Percentiles rank a stretch among this genome's conserved stretches.
These are phyloP conservation scores for Astragalus membranaceus DNA, from an alignment of 306 rosid species.

Conservation along the genomic window DNA sequence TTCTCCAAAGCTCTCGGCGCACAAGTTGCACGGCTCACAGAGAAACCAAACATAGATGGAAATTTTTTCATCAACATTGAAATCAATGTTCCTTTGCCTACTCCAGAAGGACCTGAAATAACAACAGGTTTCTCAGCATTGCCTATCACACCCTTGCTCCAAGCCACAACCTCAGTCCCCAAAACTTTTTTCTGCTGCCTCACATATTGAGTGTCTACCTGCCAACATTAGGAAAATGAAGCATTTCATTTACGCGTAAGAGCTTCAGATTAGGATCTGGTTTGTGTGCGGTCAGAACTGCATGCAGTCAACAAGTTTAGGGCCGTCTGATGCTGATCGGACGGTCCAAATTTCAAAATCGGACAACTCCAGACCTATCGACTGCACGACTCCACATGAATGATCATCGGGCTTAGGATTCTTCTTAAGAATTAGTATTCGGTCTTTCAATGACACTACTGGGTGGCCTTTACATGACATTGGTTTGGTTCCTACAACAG, in stretches of 20 bases:
- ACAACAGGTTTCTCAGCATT: constrained; percentile 64
- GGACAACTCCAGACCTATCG: too few species aligned
- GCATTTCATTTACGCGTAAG: not conserved
- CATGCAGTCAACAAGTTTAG: too few species aligned
- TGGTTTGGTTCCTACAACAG: constrained; percentile 63
- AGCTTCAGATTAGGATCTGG: too few species aligned
- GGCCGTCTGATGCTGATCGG: too few species aligned
- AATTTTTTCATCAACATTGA: constrained; percentile 80
- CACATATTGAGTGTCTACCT: constrained; percentile 82
- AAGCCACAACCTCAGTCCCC: constrained; percentile 81
- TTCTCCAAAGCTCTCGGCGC: constrained; percentile 65
- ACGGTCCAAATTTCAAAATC: too few species aligned
- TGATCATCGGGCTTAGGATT: constrained; percentile 52
- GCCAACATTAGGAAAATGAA: constrained; percentile 14
- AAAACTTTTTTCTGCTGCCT: constrained; percentile 45
- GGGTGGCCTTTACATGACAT: constrained; percentile 62
- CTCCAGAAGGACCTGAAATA: constrained; percentile 92
- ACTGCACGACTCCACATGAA: constrained; percentile 1
- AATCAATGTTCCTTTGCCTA: constrained; percentile 89
- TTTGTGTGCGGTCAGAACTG: too few species aligned
- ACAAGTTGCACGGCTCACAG: constrained; percentile 97
- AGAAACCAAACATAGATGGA: constrained; percentile 85
- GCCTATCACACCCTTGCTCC: constrained; percentile 83
- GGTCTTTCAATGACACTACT: constrained; percentile 47
- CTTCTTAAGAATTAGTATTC: constrained; percentile 54